phyloP scores from a whole-genome alignment of 345 rosid genomes.

The Lumnitzera littorea region DNA sequence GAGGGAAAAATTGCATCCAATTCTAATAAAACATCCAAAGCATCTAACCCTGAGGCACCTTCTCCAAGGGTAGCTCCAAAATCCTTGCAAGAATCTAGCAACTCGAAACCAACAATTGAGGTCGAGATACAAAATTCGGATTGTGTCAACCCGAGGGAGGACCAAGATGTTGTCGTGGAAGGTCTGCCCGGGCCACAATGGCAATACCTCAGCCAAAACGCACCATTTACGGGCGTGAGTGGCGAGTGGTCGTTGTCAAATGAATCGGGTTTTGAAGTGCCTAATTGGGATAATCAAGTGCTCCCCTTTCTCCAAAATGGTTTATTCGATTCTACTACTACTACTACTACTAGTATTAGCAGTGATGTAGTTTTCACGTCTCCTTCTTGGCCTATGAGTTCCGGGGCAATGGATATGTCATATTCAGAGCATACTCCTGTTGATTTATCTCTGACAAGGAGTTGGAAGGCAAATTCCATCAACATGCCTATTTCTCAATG shows the following conservation, averaged over 20 bases:
- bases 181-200: not conserved
- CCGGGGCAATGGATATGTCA: slow-evolving; percentile 4
- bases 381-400: slow-evolving; percentile 4
- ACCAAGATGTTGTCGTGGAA: not conserved
- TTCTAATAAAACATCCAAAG: too few species aligned
- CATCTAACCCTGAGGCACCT: not conserved
- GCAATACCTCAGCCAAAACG: not conserved
- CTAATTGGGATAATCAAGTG: slow-evolving; percentile 11
- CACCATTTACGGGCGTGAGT: not conserved
- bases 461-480: not conserved
- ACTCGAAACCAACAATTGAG: slow-evolving; percentile 1
- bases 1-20: too few species aligned
- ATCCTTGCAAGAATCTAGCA: not conserved
- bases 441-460: not conserved
- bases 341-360: not conserved
- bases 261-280: not conserved
- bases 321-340: not conserved
- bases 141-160: not conserved
- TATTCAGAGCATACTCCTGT: not conserved
- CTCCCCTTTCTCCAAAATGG: slow-evolving; percentile 4
- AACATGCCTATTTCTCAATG: not conserved
- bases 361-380: not conserved
- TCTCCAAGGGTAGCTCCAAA: not conserved
- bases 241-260: not conserved
- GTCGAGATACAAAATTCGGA: not conserved